phyloP scores from a whole-genome alignment of 805 yeast species.

The Saccharomycopsis guyanensis region DNA sequence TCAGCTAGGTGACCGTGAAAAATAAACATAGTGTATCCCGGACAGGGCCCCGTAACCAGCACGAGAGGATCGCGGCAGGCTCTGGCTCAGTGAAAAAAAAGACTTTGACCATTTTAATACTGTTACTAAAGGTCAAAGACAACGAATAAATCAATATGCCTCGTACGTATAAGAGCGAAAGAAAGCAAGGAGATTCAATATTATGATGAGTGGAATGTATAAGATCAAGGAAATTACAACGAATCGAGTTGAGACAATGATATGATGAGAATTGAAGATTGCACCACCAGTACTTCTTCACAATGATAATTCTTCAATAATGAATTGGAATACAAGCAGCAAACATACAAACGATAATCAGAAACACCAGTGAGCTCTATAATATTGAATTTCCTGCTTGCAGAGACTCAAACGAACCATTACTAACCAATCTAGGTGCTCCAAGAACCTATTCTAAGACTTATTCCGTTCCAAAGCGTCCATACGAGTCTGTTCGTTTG shows the following conservation, averaged over 20 bases:
- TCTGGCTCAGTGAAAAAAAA: conserved; percentile 3
- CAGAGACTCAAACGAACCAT: no score
- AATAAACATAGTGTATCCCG: not conserved
- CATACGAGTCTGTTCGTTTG: conserved; percentile 98
- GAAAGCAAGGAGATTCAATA: not conserved
- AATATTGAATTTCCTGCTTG: no score
- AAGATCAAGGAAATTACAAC: not conserved
- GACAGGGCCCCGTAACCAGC: not conserved
- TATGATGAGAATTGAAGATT: no score
- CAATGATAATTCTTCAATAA: no score
- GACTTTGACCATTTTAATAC: conserved; percentile 10
- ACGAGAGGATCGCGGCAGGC: not conserved
- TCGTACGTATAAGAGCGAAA: conserved; percentile 17
- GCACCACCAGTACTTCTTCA: no score
- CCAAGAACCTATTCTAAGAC: conserved; percentile 99
- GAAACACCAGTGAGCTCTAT: no score
- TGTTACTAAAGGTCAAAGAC: conserved; percentile 14
- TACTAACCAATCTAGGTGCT: conserved; percentile 55
- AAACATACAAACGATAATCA: no score
- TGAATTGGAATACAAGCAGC: no score
- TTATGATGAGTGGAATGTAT: not conserved
- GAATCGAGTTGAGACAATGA: no score
- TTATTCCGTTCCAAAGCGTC: conserved; percentile 98
- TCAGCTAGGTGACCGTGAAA: conserved; percentile 2
- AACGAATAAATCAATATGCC: conserved; percentile 21